Conservation (phyloP, 2,329 filamentous ascomycete genomes). For the Fonsecaea multimorphosa region DNA sequence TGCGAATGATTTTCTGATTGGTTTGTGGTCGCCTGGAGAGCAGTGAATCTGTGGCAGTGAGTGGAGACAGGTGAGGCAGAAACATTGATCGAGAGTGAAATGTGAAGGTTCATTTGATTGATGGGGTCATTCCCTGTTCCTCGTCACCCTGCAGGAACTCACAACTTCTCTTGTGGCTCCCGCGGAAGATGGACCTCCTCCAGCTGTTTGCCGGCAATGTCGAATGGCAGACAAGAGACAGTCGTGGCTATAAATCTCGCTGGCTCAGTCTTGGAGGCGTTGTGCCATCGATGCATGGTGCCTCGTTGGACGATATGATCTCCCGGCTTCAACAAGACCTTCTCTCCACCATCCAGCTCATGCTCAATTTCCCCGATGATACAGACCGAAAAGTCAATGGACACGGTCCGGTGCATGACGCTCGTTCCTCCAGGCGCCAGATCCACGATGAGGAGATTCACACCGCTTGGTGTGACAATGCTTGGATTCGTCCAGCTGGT, state of each 20-base stretch:
- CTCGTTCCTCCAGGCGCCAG: slow-evolving; percentile 29
- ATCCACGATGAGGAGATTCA: slow-evolving; percentile 35
- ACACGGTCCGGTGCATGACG: slow-evolving; percentile 35
- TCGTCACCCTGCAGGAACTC: background rate
- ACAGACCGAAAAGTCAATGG: slow-evolving; percentile 36
- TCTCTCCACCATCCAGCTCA: slow-evolving; percentile 37
- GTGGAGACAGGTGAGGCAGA: slow-evolving; percentile 8
- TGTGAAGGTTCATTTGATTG: slow-evolving; percentile 2
- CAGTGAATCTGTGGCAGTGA: background rate
- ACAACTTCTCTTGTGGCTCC: slow-evolving; percentile 6
- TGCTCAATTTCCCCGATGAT: slow-evolving; percentile 34
- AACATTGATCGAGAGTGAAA: background rate
- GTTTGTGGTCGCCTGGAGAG: background rate
- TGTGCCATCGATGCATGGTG: slow-evolving; percentile 36
- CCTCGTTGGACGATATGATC: slow-evolving; percentile 38
- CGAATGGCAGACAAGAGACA: slow-evolving; percentile 32
- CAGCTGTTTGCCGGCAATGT: slow-evolving; percentile 34
- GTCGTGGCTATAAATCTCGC: slow-evolving; percentile 31
- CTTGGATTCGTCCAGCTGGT: slow-evolving; percentile 28
- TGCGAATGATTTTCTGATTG: background rate
- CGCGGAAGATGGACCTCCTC: slow-evolving; percentile 26
- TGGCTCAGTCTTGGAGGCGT: slow-evolving; percentile 34
- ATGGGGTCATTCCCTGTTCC: background rate
- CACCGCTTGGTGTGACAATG: slow-evolving; percentile 33
- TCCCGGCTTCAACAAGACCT: slow-evolving; percentile 33